Evolutionary conservation across 441 rosid species (phyloP), one percentile per base, ranked within the genome.

Genomic region (Corymbia citriodora): DNA sequence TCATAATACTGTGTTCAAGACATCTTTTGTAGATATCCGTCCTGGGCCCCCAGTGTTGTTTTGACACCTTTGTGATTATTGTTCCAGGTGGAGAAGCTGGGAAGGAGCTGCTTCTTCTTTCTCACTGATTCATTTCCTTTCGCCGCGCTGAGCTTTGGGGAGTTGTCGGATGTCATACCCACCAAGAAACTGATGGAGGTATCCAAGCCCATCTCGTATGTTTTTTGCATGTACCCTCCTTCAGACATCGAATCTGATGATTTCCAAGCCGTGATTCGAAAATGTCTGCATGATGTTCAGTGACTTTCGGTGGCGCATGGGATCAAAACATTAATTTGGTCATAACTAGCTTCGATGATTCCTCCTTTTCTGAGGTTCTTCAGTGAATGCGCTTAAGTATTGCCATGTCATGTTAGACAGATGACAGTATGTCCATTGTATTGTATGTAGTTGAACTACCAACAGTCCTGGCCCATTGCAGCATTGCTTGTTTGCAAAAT

Each of bases 81-180:
- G 82, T 91, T 89, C 88, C 94, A 96, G 99, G 99, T 96, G 89
- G 99, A 98, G 92, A 96, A 93, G 93, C 36, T 96, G 92, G 99
- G 93, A 19, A 95, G 97, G 91, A 97, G 96, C 10, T 79, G 98
- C 93, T 98, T 98, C 95, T 97, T 97, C 94, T 96, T 96, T 94
- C 97, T 96, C 18, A 87, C 93, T 3, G 91, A 94, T 90, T 97
- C 99, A 21, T 96, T 97, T 91, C 97, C 94, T 33, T 97, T 94
- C 61, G 96, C 96, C 54, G 96, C 95, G 92, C 87, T 65, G 87
- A 96, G 94, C 92, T 98, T 96, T 23, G 99, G 99, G 88, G 93
- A 93, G 91, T 88, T 97, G 91, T 45, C 92, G 25, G 95, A 95
- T 88, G 89, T 40, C 4, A 89, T 93, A 72, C 79, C 90, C 40